phyloP scores from a whole-genome alignment of 2,329 filamentous ascomycete genomes.

The Hymenoscyphus scutula region DNA sequence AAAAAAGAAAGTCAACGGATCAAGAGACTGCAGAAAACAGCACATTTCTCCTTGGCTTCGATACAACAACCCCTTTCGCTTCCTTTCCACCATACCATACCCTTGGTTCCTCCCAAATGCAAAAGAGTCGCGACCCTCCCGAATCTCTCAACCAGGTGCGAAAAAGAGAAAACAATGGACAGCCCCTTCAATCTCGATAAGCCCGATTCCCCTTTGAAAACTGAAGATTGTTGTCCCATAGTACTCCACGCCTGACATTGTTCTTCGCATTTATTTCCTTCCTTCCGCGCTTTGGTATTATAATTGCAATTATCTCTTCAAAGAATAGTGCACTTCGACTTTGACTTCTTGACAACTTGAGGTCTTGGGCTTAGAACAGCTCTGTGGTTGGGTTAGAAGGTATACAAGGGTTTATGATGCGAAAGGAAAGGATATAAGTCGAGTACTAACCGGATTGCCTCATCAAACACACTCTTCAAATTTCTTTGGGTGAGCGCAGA shows the following conservation, averaged over 20 bases:
- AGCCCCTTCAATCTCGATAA: constrained; percentile 13
- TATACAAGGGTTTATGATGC: too few species aligned
- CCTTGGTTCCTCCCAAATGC: constrained; percentile 8
- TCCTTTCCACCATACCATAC: not conserved
- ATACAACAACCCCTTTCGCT: not conserved
- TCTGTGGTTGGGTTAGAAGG: constrained; percentile 42
- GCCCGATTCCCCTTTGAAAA: not conserved
- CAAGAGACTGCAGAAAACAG: too few species aligned
- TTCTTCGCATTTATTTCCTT: constrained; percentile 7
- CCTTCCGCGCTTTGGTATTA: not conserved
- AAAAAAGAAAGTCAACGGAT: too few species aligned
- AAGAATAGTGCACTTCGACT: constrained; percentile 67
- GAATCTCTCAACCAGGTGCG: constrained; percentile 17
- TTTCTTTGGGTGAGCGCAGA: constrained; percentile 95
- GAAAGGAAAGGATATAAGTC: too few species aligned
- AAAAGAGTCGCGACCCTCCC: constrained; percentile 21
- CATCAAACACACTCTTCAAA: constrained; percentile 97
- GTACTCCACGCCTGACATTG: constrained; percentile 13
- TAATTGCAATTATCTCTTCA: constrained; percentile 36
- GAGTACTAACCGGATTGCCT: constrained; percentile 81
- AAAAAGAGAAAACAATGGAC: constrained; percentile 18
- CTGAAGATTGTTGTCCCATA: constrained; percentile 15
- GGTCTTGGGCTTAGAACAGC: constrained; percentile 70
- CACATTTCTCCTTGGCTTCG: not conserved
- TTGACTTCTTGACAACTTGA: constrained; percentile 56